Percentiles rank a stretch among this genome's conserved stretches.
Evolutionary conservation across 768 basidiomycete genomes (phyloP).

Genomic region (Auricularia heimuer): DNA sequence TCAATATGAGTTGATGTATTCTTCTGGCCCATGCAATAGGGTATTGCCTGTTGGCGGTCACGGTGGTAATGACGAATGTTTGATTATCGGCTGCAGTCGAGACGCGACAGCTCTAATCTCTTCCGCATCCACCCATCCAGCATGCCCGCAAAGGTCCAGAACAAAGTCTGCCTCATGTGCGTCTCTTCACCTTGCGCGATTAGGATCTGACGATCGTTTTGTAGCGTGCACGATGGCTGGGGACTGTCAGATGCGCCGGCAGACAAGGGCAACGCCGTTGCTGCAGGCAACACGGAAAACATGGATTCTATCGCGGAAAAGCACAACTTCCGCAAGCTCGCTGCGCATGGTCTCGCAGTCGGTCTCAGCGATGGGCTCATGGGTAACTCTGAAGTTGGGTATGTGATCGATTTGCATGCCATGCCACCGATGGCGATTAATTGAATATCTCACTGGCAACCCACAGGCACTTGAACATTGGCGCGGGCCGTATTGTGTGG

Average conservation of each 20-base stretch:
- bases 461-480: conserved; percentile 82
- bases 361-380: conserved; percentile 89
- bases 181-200: conserved; percentile 15
- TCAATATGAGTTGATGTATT: too few relatives aligned
- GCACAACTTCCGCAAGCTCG: conserved; percentile 60
- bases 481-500: conserved; percentile 92
- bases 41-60: too few relatives aligned
- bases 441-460: background rate
- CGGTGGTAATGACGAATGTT: too few relatives aligned
- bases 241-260: conserved; percentile 50
- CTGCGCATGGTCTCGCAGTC: conserved; percentile 86
- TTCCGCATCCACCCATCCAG: background rate
- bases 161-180: conserved; percentile 89
- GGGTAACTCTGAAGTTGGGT: conserved; percentile 99
- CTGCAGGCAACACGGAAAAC: conserved; percentile 70
- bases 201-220: background rate
- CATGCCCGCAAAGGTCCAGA: conserved; percentile 39
- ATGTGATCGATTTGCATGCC: conserved; percentile 20
- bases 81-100: too few relatives aligned
- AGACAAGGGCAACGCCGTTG: conserved; percentile 74
- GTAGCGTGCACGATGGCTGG: conserved; percentile 94
- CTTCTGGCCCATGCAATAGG: too few relatives aligned
- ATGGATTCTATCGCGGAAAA: conserved; percentile 83
- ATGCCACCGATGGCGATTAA: background rate
- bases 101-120: background rate